Base-by-base conservation (phyloP, 1,139 yeast genomes). In the Candida freyschussii region DNA sequence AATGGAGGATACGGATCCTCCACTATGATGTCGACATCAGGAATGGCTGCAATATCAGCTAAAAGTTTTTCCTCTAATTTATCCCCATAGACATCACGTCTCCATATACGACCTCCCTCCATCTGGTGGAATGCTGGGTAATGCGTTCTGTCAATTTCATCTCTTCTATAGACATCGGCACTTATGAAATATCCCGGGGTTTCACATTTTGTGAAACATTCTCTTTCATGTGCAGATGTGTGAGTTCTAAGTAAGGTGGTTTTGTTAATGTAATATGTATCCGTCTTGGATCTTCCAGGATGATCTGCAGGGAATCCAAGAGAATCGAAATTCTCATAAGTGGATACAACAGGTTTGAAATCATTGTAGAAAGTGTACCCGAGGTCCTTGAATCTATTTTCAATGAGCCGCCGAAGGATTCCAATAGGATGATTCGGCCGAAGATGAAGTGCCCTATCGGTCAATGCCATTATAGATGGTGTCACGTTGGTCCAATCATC, bases 41-140 rank as follows among this genome's bases (percentile, higher is more conserved):
- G 94, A 36, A 85, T 73, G 1, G 67, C 57, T n/a, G 63, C 78
- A 21, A 82, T 74, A 46, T 84, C 94, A 11, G 64, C 67, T n/a
- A 69, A 53, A 19, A 75, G 44, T 21, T 57, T 57, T 4, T 52
- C 54, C 23, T 58, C 53, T 18, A 67, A 42, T 2, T 42, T 44
- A 10, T 62, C 61, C 5, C 59, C 55, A 28, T 53, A 60, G 21
- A 67, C 61, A 23, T 62, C 57, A 30, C 79, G 64, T 9, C 75
- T 65, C 97, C 97, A 93, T 7, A 81, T 60, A 40, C 94, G 66
- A 2, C 96, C 96, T 30, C 98, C 98, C 60, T 91, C 99, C 86
- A 91, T 77, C 59, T 91, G 99, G 55, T 91, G 97, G 61, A 91
- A 93, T 1, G 85, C 97, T 3, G 98, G 97, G 55, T 91, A 91